Evolutionary conservation across 2,329 filamentous ascomycete species (phyloP), one percentile per base, ranked within the genome.

Genomic region (Chrysoporthe puriensis): DNA sequence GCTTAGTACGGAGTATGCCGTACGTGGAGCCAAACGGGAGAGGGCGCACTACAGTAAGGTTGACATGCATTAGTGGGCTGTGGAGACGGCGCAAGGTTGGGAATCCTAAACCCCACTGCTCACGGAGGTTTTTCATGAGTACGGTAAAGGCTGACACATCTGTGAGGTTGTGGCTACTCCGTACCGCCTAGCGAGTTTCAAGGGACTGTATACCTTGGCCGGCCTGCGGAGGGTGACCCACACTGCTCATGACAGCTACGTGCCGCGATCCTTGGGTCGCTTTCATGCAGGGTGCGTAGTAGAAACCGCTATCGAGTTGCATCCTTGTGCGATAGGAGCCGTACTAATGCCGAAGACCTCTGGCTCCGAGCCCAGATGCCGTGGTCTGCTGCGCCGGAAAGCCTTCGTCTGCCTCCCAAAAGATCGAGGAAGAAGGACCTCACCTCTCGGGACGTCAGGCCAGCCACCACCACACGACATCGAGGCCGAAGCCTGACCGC

Each of bases 141-240:
- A 60, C 32, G 62, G 73, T 69, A 78, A 79, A 76, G 76, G 75
- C 78, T 83, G 83, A 83, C 76, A 83, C 81, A 74, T 71, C 77
- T 74, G 76, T 81, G 82, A 85, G 81, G 82, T 83, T 83, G 78
- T 77, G 74, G 78, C 79, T 79, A 76, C 54, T 57, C 16, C 32
- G 32, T n/a, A 57, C 76, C 73, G 74, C 73, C 79, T 83, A 83
- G 82, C 80, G 81, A 80, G 84, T 86, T 86, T 86, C 82, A 85
- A 83, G 81, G 81, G 77, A 72, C 65, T 64, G 63, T 63, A 69
- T 69, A 71, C 73, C 73, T 72, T 70, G 71, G 66, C 73, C 74
- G 74, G 71, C 71, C 72, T 43, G 54, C 34, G 16, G 7, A 21
- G 26, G 11, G 13, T 40, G 40, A 61, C 44, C 62, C 62, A 56